Evolutionary conservation across 148 eudicot species (phyloP).

Genomic region (Rhododendron henanense): DNA sequence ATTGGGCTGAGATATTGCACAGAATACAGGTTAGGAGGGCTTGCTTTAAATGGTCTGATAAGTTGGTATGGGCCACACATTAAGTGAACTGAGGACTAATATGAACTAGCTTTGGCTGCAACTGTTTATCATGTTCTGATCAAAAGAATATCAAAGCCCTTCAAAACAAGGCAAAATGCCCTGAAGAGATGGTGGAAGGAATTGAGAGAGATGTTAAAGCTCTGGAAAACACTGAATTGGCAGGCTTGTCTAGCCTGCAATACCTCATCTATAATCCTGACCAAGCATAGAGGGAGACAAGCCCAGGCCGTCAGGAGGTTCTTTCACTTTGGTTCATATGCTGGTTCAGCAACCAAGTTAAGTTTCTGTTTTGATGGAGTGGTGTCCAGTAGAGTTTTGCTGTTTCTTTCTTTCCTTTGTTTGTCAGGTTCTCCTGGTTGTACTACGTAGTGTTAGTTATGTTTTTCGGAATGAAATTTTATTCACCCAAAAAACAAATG

Average conservation of each 20-base stretch:
- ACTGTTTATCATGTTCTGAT: not conserved
- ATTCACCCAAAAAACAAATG: not conserved
- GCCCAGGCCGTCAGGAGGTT: not conserved
- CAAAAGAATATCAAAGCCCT: not conserved
- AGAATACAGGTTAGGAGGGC: not conserved
- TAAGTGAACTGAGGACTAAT: not conserved
- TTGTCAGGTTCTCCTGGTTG: not conserved
- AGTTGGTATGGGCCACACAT: not conserved
- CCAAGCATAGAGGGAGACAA: not conserved
- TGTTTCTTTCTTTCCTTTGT: not conserved
- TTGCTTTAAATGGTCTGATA: not conserved
- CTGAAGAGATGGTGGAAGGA: not conserved
- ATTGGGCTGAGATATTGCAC: not conserved
- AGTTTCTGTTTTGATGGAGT: not conserved
- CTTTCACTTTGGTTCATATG: not conserved
- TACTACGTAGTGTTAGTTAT: not conserved
- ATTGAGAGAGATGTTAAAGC: not conserved
- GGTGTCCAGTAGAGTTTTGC: not conserved
- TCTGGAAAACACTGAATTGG: not conserved
- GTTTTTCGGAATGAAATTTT: not conserved
- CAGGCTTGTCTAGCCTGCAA: not conserved
- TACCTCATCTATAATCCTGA: not conserved
- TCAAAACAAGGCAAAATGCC: not conserved
- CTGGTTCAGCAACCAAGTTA: not conserved
- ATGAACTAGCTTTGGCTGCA: not conserved